Conservation (phyloP, 2,329 filamentous ascomycete species). For the Fragosphaeria purpurea region DNA sequence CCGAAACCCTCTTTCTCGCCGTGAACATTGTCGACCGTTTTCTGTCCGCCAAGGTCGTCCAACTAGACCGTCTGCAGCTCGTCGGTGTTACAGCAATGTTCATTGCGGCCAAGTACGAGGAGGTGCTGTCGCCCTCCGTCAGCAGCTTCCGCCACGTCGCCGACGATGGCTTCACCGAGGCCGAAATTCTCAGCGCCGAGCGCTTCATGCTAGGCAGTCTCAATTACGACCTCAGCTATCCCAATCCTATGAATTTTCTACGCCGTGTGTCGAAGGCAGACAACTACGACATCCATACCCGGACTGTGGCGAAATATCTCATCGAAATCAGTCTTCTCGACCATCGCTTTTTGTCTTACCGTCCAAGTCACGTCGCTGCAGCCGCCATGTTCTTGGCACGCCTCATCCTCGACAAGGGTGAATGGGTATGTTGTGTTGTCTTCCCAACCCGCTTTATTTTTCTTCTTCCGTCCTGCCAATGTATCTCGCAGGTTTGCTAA, state of each 20-base stretch:
- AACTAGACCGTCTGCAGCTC: slow-evolving; percentile 89
- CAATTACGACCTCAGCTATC: slow-evolving; percentile 95
- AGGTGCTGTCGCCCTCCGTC: slow-evolving; percentile 92
- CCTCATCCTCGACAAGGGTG: slow-evolving; percentile 77
- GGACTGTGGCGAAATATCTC: slow-evolving; percentile 93
- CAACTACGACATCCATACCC: slow-evolving; percentile 96
- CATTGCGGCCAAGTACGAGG: slow-evolving; percentile 97
- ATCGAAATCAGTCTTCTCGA: slow-evolving; percentile 96
- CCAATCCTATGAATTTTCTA: slow-evolving; percentile 99
- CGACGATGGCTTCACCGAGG: slow-evolving; percentile 90
- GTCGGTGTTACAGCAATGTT: slow-evolving; percentile 99
- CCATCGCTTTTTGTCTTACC: slow-evolving; percentile 83
- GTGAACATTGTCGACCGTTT: slow-evolving; percentile 99
- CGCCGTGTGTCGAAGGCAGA: slow-evolving; percentile 98
- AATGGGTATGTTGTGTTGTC: slow-evolving; percentile 59
- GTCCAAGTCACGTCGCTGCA: slow-evolving; percentile 82
- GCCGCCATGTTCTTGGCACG: slow-evolving; percentile 92
- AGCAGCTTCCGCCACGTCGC: slow-evolving; percentile 95
- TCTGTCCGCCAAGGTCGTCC: slow-evolving; percentile 87
- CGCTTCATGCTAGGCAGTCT: slow-evolving; percentile 84
- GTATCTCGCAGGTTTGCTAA: slow-evolving; percentile 1
- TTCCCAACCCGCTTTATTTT: not conserved
- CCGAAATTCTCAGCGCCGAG: slow-evolving; percentile 94
- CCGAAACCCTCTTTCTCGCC: slow-evolving; percentile 90
- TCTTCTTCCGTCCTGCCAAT: not conserved